Percentiles rank a stretch among this genome's conserved stretches.
phyloP scores from a whole-genome alignment of 495 filamentous ascomycete species.

The Aspergillus carlsbadensis region DNA sequence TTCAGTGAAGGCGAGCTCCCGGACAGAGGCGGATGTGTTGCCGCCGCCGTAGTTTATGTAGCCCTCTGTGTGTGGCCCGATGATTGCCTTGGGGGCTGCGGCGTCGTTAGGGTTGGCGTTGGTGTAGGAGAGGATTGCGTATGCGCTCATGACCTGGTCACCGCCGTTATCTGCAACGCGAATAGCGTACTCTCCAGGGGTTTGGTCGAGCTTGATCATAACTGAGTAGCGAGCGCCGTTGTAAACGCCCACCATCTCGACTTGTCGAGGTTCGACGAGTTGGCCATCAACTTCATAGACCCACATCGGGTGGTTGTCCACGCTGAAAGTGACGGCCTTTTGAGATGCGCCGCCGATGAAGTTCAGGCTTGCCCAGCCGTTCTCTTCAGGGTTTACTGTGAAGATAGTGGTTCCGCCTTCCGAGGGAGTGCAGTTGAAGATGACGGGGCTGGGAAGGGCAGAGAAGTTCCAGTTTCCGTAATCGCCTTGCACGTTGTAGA shows the following conservation, averaged over 20 bases:
- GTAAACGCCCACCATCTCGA: slow-evolving; percentile 28
- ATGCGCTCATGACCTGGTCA: slow-evolving; percentile 35
- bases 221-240: slow-evolving; percentile 39
- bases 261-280: slow-evolving; percentile 35
- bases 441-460: slow-evolving; percentile 35
- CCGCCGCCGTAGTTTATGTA: slow-evolving; percentile 42
- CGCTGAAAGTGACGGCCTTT: slow-evolving; percentile 37
- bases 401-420: slow-evolving; percentile 35
- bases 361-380: slow-evolving; percentile 47
- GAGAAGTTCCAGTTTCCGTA: slow-evolving; percentile 13
- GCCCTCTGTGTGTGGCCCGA: slow-evolving; percentile 22
- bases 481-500: slow-evolving; percentile 10
- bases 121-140: slow-evolving; percentile 34
- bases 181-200: slow-evolving; percentile 31
- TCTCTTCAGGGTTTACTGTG: slow-evolving; percentile 28
- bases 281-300: slow-evolving; percentile 44
- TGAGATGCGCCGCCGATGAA: slow-evolving; percentile 43
- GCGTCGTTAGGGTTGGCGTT: slow-evolving; percentile 7
- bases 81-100: not conserved
- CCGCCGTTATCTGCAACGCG: slow-evolving; percentile 28
- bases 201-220: slow-evolving; percentile 37
- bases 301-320: slow-evolving; percentile 42
- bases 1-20: slow-evolving; percentile 26
- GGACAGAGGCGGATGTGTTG: slow-evolving; percentile 31
- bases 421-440: slow-evolving; percentile 35